These are phyloP conservation scores for Erythrophleum fordii DNA, from an alignment of 306 rosid genomes.

Conservation along the genomic window DNA sequence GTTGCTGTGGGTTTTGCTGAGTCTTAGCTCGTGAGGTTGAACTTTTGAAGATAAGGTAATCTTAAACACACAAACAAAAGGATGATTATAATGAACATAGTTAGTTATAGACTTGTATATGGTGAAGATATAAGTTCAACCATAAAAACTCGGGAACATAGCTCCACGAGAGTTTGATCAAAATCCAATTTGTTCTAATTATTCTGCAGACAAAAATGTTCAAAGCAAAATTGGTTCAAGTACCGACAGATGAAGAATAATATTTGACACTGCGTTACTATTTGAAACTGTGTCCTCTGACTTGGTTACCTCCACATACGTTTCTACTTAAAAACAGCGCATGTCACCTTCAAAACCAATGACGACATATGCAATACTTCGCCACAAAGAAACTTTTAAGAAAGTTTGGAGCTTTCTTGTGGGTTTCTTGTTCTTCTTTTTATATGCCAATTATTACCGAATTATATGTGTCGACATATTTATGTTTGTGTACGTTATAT, in stretches of 20 bases:
- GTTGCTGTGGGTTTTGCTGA: neutral
- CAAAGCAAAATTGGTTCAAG: too few relatives aligned
- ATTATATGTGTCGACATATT: neutral
- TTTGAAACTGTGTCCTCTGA: conserved; percentile 12
- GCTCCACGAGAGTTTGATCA: neutral
- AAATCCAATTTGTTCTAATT: too few relatives aligned
- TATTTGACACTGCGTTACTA: neutral
- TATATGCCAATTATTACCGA: neutral
- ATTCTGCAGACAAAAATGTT: too few relatives aligned
- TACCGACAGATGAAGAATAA: too few relatives aligned
- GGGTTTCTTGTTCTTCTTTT: neutral
- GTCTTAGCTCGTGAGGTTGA: neutral
- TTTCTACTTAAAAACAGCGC: neutral
- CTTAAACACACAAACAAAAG: neutral
- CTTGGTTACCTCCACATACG: neutral
- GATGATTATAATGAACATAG: too few relatives aligned
- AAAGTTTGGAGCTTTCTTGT: neutral
- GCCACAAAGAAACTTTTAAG: neutral
- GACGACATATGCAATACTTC: neutral
- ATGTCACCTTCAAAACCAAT: neutral
- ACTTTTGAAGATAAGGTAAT: neutral
- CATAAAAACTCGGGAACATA: too few relatives aligned
- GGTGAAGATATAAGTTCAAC: too few relatives aligned
- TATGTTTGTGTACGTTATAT: neutral
- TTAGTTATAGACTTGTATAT: too few relatives aligned